Conservation (phyloP, 148 eudicot genomes). For the Cornus kousa region DNA sequence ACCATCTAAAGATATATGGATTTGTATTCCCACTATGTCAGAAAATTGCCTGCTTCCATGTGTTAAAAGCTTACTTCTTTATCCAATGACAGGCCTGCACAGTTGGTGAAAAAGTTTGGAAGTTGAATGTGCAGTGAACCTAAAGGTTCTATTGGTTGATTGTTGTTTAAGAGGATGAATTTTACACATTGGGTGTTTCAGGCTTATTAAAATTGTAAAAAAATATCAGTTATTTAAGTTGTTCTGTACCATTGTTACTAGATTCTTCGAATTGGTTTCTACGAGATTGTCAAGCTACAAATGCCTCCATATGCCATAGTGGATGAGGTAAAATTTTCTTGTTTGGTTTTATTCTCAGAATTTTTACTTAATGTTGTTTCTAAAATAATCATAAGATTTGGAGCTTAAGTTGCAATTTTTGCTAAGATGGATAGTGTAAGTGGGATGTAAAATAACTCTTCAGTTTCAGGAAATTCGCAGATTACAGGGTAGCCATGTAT, state of each 20-base stretch:
- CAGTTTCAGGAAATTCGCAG: neutral
- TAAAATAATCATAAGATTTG: neutral
- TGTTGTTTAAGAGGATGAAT: neutral
- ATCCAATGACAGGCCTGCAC: neutral
- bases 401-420: neutral
- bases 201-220: neutral
- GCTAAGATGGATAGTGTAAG: neutral
- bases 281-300: conserved; percentile 84
- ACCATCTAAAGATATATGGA: neutral
- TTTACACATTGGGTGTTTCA: neutral
- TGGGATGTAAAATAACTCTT: neutral
- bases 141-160: too few species aligned
- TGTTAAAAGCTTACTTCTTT: neutral
- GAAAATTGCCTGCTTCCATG: neutral
- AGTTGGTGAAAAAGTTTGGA: neutral
- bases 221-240: neutral
- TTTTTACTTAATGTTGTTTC: neutral
- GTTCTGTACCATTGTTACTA: conserved; percentile 23
- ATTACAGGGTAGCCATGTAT: neutral
- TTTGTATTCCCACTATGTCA: neutral
- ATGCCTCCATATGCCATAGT: conserved; percentile 96
- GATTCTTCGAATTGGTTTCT: conserved; percentile 92
- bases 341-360: neutral
- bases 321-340: conserved; percentile 61
- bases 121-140: neutral